A percentile compares a stretch with the other conserved stretches of the same genome.
Evolutionary conservation across 768 basidiomycete genomes (phyloP).

Genomic region (Amanita rubescens): DNA sequence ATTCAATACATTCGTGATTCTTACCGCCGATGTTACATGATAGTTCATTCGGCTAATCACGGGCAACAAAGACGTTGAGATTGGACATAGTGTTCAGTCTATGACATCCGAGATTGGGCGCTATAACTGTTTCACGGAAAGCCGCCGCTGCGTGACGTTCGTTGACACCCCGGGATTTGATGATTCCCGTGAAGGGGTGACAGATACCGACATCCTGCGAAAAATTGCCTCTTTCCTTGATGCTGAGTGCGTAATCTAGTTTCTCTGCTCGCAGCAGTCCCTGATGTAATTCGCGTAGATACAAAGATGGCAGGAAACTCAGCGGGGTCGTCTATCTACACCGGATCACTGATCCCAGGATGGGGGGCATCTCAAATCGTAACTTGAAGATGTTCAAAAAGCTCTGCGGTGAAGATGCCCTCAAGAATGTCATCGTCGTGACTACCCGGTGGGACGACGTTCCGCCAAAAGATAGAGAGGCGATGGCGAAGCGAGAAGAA

Average conservation of each 20-base stretch:
- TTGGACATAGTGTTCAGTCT: constrained; percentile 32
- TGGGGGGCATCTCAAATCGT: constrained; percentile 31
- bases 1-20: background rate
- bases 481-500: too few relatives aligned
- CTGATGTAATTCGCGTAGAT: background rate
- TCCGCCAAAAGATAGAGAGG: constrained; percentile 20
- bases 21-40: background rate
- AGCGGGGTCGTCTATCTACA: constrained; percentile 36
- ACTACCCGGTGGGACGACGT: constrained; percentile 40
- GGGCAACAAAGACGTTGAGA: constrained; percentile 26
- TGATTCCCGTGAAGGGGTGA: constrained; percentile 22
- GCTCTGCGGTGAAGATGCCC: constrained; percentile 36
- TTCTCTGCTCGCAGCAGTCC: background rate
- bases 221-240: constrained; percentile 22
- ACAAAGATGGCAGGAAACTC: constrained; percentile 18
- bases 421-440: constrained; percentile 38
- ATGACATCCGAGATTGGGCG: constrained; percentile 26
- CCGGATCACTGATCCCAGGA: constrained; percentile 31
- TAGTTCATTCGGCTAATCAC: constrained; percentile 35
- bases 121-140: constrained; percentile 1
- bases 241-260: constrained; percentile 10
- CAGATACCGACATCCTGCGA: constrained; percentile 28
- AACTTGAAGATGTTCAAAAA: constrained; percentile 41
- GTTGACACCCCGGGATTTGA: constrained; percentile 43
- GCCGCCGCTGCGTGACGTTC: constrained; percentile 18